phyloP scores from a whole-genome alignment of 257 asterid species.

The Oldenlandia corymbosa region DNA sequence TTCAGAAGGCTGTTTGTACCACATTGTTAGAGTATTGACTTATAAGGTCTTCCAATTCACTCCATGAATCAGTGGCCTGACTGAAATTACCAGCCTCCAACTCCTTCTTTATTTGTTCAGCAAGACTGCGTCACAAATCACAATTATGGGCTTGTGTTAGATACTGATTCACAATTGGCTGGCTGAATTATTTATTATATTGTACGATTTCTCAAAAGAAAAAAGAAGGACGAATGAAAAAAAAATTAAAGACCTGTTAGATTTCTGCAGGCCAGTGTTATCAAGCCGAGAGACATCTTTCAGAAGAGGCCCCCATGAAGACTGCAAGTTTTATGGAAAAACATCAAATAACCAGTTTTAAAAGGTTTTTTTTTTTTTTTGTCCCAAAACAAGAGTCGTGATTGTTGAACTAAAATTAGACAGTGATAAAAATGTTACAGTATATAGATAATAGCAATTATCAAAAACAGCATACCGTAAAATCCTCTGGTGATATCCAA shows the following conservation, averaged over 20 bases:
- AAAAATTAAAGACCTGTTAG: constrained; percentile 52
- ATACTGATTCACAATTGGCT: too few species aligned
- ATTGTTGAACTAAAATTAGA: too few species aligned
- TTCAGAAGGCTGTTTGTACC: constrained; percentile 39
- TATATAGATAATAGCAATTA: background rate
- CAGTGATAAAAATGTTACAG: too few species aligned
- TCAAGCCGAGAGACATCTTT: constrained; percentile 86
- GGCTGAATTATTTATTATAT: too few species aligned
- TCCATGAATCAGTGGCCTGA: constrained; percentile 72
- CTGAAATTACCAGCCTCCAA: constrained; percentile 42
- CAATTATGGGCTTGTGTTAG: too few species aligned
- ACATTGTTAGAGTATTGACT: constrained; percentile 47
- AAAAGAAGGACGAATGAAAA: background rate
- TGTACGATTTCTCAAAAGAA: background rate
- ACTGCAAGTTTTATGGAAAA: constrained; percentile 31
- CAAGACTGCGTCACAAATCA: constrained; percentile 48
- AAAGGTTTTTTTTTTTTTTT: too few species aligned
- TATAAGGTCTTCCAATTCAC: constrained; percentile 46
- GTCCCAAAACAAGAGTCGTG: too few species aligned
- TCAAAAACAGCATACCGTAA: constrained; percentile 44
- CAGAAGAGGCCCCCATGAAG: constrained; percentile 94
- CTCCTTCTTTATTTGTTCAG: constrained; percentile 46
- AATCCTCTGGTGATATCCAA: constrained; percentile 98
- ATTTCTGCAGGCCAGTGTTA: constrained; percentile 45
- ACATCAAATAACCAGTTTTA: background rate